Evolutionary conservation across 371 early-diverging fungal genomes (phyloP), one percentile per base, ranked within the genome.

Genomic region (Neoconidiobolus thromboides): DNA sequence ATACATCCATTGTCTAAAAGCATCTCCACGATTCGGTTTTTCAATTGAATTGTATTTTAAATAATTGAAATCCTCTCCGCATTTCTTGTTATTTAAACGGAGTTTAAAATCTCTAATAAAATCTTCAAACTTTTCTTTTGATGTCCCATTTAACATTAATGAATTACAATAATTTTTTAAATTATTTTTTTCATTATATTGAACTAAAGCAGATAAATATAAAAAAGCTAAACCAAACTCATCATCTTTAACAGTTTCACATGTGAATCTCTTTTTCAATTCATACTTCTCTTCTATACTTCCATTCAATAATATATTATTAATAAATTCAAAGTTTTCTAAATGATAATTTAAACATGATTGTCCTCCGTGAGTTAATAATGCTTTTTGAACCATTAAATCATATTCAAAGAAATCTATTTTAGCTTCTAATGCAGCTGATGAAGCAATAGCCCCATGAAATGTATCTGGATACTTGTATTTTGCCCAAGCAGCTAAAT

Each of bases 401-500:
- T 74, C 79, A 63, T 79, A 82, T 55, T 83, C 73, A 56, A 73
- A 82, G 62, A 75, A 83, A 51, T 82, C 77, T 6, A 70, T 63
- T 5, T 68, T 67, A 14, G 76, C 75, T 1, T 75, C 70, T 1
- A 85, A 69, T 15, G 87, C 83, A 10, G 78, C 83, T 2, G 85
- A 84, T 26, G 83, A 83, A 3, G 83, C 77, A 49, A 82, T 78
- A 1, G 81, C 85, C 1, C 81, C 83, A 64, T 76, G 76, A 3
- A 86, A 67, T 38, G 82, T 63, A 36, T 81, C 70, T 0, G 85
- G 87, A 62, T 82, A 80, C 64, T 73, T 65, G 43, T 71, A 65
- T 14, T 82, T 73, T 62, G 79, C 71, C 86, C 86, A 88, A 0
- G 79, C 80, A 3, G 85, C 83, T 5, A 86, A 60, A 59, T 76